A percentile compares a stretch with the other conserved stretches of the same genome.
These are phyloP conservation scores for Alopecurus myosuroides DNA, from an alignment of 176 grass and related monocot genomes.

Conservation along the genomic window DNA sequence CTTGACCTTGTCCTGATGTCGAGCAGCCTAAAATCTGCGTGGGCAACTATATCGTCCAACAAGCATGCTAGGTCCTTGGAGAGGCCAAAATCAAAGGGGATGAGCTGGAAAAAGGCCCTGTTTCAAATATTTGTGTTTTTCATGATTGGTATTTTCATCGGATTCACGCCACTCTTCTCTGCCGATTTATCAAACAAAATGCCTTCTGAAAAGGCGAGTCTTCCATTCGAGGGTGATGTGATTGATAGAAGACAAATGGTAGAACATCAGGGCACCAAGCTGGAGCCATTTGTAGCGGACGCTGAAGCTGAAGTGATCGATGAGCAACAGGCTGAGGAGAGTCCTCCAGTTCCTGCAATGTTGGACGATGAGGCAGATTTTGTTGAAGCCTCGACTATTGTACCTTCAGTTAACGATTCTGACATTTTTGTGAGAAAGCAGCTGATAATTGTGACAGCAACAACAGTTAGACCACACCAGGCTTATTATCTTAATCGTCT, in stretches of 20 bases:
- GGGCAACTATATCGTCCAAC: slow-evolving; percentile 50
- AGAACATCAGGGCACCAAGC: slow-evolving; percentile 23
- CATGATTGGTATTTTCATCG: slow-evolving; percentile 64
- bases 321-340: slow-evolving; percentile 26
- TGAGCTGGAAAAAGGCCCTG: slow-evolving; percentile 62
- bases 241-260: slow-evolving; percentile 29
- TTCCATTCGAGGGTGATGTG: slow-evolving; percentile 41
- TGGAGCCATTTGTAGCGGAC: slow-evolving; percentile 30
- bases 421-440: slow-evolving; percentile 60
- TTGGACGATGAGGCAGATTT: slow-evolving; percentile 52
- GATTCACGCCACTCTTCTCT: slow-evolving; percentile 76
- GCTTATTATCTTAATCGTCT: slow-evolving; percentile 79
- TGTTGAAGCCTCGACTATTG: slow-evolving; percentile 17
- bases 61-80: slow-evolving; percentile 54
- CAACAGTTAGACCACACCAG: slow-evolving; percentile 81
- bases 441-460: slow-evolving; percentile 82
- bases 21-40: slow-evolving; percentile 51
- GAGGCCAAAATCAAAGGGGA: slow-evolving; percentile 59
- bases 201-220: slow-evolving; percentile 33
- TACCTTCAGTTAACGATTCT: slow-evolving; percentile 25
- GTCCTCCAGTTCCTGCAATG: slow-evolving; percentile 40
- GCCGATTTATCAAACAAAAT: slow-evolving; percentile 56
- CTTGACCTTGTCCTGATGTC: slow-evolving; percentile 45
- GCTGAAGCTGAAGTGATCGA: slow-evolving; percentile 28
- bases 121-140: slow-evolving; percentile 60